These are phyloP conservation scores for Grosmannia serpens DNA, from an alignment of 2,329 filamentous ascomycete species.

Conservation along the genomic window DNA sequence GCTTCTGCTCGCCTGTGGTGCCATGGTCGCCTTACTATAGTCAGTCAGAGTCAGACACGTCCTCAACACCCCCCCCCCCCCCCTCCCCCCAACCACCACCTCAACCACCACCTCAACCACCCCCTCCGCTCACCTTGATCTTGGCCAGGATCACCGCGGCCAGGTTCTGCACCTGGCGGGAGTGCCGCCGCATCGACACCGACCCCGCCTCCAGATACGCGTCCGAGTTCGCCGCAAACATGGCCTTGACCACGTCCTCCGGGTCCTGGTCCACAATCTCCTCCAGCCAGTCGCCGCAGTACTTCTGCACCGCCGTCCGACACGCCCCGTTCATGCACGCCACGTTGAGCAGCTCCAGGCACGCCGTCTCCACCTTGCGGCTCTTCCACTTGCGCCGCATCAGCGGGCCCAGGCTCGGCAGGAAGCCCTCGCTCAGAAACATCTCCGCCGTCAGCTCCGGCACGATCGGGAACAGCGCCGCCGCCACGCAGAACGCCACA, in stretches of 20 bases:
- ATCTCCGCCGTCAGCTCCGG: conserved; percentile 63
- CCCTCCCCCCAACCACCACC: background rate
- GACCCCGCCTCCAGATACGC: conserved; percentile 49
- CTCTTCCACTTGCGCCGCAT: conserved; percentile 76
- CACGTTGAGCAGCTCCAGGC: conserved; percentile 80
- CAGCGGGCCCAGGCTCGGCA: conserved; percentile 62
- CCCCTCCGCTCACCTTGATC: conserved; percentile 46
- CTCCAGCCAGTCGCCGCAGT: conserved; percentile 79
- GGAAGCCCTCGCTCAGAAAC: conserved; percentile 82
- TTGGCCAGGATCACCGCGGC: conserved; percentile 71
- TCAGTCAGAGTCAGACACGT: conserved; percentile 31
- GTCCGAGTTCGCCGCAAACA: conserved; percentile 38
- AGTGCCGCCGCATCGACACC: conserved; percentile 49
- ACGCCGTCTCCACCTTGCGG: conserved; percentile 72
- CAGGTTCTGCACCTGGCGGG: conserved; percentile 48
- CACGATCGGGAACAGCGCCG: conserved; percentile 76
- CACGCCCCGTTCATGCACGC: conserved; percentile 79
- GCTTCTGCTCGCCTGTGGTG: conserved; percentile 28
- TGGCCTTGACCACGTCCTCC: conserved; percentile 38
- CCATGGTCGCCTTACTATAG: conserved; percentile 40
- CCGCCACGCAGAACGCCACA: conserved; percentile 84
- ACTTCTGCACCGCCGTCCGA: conserved; percentile 70
- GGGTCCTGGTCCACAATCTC: conserved; percentile 67
- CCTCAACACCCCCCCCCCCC: background rate
- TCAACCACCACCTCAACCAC: background rate